A percentile compares a stretch with the other conserved stretches of the same genome.
Conservation (phyloP, 495 filamentous ascomycete species). For the Venustampulla echinocandica region DNA sequence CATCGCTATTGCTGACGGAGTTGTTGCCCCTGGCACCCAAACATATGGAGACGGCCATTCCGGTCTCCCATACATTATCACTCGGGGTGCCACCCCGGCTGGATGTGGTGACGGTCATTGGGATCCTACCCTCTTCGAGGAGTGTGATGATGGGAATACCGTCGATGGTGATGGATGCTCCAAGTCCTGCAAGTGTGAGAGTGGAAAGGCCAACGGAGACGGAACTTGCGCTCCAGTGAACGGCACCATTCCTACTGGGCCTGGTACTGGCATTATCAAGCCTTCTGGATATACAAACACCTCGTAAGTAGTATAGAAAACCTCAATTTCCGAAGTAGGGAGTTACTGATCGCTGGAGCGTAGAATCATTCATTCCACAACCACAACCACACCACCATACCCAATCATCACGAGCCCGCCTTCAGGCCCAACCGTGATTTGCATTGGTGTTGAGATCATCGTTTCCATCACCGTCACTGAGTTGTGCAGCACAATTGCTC, state of each 20-base stretch:
- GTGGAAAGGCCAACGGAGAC: constrained; percentile 22
- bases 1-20: constrained; percentile 37
- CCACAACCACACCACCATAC: neutral
- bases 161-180: constrained; percentile 33
- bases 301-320: neutral
- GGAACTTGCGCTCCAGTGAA: constrained; percentile 23
- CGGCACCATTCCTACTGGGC: constrained; percentile 2
- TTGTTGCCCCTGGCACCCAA: constrained; percentile 29
- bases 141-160: constrained; percentile 38
- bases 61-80: constrained; percentile 43
- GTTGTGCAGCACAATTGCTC: constrained; percentile 22
- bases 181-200: constrained; percentile 31
- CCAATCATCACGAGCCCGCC: constrained; percentile 5
- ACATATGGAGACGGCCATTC: constrained; percentile 33
- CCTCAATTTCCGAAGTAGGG: too few relatives aligned
- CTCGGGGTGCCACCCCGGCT: constrained; percentile 37
- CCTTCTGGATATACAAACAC: constrained; percentile 1
- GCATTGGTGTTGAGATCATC: constrained; percentile 34
- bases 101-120: constrained; percentile 40
- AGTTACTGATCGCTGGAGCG: too few relatives aligned
- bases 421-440: constrained; percentile 10
- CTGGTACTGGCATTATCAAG: neutral
- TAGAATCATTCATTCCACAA: neutral
- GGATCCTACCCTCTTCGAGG: constrained; percentile 30
- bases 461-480: constrained; percentile 27